Percentiles rank a stretch among this genome's conserved stretches.
Conservation (phyloP, 1,284 basidiomycete species). For the Cutaneotrichosporon daszewskae region DNA sequence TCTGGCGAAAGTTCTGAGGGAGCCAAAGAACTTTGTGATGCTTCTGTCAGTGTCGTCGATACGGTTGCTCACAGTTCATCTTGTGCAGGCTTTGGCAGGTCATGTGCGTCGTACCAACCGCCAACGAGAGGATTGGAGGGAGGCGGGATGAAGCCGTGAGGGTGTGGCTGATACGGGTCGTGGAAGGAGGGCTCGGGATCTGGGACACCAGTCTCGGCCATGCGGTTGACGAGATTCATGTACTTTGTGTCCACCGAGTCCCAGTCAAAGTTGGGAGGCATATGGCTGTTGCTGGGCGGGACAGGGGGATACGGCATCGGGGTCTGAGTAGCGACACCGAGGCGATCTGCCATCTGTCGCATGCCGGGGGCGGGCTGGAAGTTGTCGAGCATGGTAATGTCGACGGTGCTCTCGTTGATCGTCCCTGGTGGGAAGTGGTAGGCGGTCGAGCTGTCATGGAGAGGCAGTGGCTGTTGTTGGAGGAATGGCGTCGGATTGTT, state of each 20-base stretch:
- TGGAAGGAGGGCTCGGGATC: background rate
- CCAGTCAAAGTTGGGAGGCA: slow-evolving; percentile 25
- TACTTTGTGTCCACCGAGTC: slow-evolving; percentile 32
- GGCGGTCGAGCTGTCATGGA: background rate
- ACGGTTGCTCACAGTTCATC: slow-evolving; percentile 32
- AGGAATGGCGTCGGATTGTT: background rate
- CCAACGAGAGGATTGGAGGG: slow-evolving; percentile 21
- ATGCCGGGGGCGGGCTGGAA: slow-evolving; percentile 4
- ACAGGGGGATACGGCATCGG: background rate
- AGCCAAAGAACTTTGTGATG: slow-evolving; percentile 33
- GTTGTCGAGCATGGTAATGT: slow-evolving; percentile 4
- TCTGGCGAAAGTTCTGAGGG: slow-evolving; percentile 24
- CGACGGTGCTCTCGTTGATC: slow-evolving; percentile 1
- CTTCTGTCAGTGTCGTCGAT: slow-evolving; percentile 11
- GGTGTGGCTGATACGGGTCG: background rate
- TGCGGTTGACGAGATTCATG: slow-evolving; percentile 28
- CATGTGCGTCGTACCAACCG: slow-evolving; percentile 40
- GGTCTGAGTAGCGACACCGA: background rate
- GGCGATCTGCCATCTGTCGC: background rate
- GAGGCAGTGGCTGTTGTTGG: background rate
- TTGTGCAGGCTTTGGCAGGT: slow-evolving; percentile 35
- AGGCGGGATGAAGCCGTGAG: background rate
- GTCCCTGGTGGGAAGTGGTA: slow-evolving; percentile 1
- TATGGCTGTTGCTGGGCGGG: background rate
- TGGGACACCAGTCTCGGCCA: slow-evolving; percentile 15